Conservation (phyloP, 495 filamentous ascomycete species). For the Neurospora sp. region DNA sequence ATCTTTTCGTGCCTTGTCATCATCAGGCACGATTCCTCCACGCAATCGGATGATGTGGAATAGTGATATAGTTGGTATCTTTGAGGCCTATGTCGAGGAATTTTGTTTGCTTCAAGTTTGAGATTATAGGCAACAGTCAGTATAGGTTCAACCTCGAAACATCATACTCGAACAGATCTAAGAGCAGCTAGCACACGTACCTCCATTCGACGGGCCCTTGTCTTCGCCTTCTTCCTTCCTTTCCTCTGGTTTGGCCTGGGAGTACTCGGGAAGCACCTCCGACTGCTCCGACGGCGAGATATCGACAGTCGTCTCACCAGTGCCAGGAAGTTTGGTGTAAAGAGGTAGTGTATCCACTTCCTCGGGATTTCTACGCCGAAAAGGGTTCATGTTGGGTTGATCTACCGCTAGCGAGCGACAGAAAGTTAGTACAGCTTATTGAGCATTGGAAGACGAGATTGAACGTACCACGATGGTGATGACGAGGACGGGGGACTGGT, state of each 20-base stretch:
- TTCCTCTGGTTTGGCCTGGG: not conserved
- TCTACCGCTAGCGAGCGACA: not conserved
- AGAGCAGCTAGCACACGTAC: not conserved
- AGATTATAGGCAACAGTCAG: not conserved
- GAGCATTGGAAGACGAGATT: not conserved
- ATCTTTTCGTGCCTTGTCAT: not conserved
- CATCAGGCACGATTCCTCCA: not conserved
- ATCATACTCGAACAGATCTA: not conserved
- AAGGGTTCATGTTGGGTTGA: not conserved
- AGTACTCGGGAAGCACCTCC: not conserved
- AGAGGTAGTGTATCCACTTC: not conserved
- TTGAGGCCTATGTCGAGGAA: not conserved
- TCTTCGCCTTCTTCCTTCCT: too few species aligned
- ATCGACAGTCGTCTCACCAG: not conserved
- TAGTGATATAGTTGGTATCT: not conserved
- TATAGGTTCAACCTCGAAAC: not conserved
- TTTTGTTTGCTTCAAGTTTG: not conserved
- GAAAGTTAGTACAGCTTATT: not conserved
- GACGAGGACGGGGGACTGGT: not conserved
- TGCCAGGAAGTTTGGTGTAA: not conserved
- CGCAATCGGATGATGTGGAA: not conserved
- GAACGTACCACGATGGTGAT: not conserved
- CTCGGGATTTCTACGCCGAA: not conserved
- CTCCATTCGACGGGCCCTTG: not conserved
- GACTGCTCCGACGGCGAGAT: not conserved